Percentiles rank a stretch among this genome's conserved stretches.
These are phyloP conservation scores for Tetrahymena malaccensis DNA, from an alignment of 73 alveolate species.

Conservation along the genomic window DNA sequence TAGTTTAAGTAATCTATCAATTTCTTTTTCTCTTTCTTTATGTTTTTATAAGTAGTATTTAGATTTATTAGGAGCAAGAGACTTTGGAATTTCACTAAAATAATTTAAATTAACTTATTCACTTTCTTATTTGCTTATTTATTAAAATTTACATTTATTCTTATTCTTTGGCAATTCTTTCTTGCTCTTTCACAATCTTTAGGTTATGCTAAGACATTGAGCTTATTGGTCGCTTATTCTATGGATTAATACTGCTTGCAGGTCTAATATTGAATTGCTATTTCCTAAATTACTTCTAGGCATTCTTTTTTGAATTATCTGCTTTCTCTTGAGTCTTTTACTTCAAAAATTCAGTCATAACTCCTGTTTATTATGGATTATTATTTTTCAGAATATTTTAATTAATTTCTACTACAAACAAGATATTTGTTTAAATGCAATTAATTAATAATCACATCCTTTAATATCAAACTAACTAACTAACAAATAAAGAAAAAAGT, in stretches of 20 bases:
- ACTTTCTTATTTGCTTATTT: too few species aligned
- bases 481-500: not conserved
- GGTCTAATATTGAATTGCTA: not conserved
- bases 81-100: not conserved
- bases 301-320: not conserved
- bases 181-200: not conserved
- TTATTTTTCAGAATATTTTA: too few species aligned
- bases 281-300: not conserved
- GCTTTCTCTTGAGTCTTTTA: not conserved
- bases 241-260: not conserved
- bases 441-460: not conserved
- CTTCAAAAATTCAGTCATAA: not conserved
- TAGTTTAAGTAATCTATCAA: slow-evolving; percentile 24
- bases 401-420: too few species aligned
- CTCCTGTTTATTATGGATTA: not conserved
- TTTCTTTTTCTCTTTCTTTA: slow-evolving; percentile 39
- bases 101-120: too few species aligned
- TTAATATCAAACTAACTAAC: not conserved
- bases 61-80: slow-evolving; percentile 15
- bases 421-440: not conserved
- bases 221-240: not conserved
- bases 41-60: slow-evolving; percentile 30
- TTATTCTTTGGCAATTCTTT: not conserved
- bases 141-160: not conserved
- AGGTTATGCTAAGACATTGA: not conserved